These are phyloP conservation scores for Lathyrus sativus DNA, from an alignment of 306 rosid genomes.

Conservation along the genomic window DNA sequence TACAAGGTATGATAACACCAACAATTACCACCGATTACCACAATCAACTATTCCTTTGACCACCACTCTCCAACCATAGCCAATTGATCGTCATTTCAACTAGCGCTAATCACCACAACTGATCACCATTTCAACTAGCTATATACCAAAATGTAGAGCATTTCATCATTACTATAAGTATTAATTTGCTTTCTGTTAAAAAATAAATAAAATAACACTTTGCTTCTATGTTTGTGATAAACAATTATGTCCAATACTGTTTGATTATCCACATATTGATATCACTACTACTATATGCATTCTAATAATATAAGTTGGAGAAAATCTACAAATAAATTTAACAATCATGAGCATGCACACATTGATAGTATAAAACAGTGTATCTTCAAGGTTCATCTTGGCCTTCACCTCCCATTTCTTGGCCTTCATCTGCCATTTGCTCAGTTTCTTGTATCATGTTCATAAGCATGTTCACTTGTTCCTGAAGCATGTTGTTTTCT, in stretches of 20 bases:
- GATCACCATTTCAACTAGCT: too few relatives aligned
- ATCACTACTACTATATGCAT: constrained; percentile 16
- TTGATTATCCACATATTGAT: constrained; percentile 5
- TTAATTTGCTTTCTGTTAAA: not conserved
- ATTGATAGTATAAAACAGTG: not conserved
- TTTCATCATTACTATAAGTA: not conserved
- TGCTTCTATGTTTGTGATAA: not conserved
- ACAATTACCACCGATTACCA: too few relatives aligned
- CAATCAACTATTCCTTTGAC: too few relatives aligned
- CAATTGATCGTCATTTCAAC: too few relatives aligned
- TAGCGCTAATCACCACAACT: too few relatives aligned
- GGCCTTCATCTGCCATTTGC: constrained; percentile 49
- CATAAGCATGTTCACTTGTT: constrained; percentile 90
- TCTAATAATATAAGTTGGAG: constrained; percentile 26
- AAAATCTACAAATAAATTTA: constrained; percentile 53
- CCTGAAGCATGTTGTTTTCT: constrained; percentile 76
- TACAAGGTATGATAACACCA: too few relatives aligned
- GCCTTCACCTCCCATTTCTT: constrained; percentile 49
- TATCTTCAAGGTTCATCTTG: constrained; percentile 51
- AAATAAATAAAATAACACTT: not conserved
- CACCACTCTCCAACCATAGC: too few relatives aligned
- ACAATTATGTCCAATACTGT: not conserved
- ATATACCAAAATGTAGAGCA: too few relatives aligned
- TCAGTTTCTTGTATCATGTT: constrained; percentile 77
- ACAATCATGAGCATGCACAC: constrained; percentile 14